These are phyloP conservation scores for Aureobasidium sp. DNA, from an alignment of 2,329 filamentous ascomycete genomes.

Conservation along the genomic window DNA sequence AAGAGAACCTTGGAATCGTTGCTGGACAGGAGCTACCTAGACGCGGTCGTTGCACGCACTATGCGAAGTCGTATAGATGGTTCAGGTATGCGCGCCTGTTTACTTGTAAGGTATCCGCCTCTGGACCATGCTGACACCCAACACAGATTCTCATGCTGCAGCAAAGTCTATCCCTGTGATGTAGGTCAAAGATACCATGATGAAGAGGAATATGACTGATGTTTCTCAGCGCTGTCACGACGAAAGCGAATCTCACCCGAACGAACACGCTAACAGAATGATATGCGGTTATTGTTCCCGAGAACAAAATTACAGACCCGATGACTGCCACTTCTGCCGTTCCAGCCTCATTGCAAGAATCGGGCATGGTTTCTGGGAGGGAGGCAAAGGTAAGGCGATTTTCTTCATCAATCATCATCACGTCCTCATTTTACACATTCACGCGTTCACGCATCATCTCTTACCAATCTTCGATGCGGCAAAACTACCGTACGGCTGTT, in stretches of 20 bases:
- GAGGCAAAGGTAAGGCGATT: constrained; percentile 49
- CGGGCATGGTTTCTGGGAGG: constrained; percentile 71
- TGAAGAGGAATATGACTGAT: neutral
- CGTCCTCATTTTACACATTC: neutral
- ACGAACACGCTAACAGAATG: constrained; percentile 79
- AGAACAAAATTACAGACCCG: constrained; percentile 70
- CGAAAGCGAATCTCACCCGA: constrained; percentile 57
- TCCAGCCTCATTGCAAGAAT: constrained; percentile 60
- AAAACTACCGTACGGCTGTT: neutral
- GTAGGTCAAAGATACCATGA: constrained; percentile 26
- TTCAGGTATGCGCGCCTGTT: constrained; percentile 30
- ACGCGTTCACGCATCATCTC: neutral
- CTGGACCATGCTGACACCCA: no score
- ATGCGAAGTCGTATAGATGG: constrained; percentile 48
- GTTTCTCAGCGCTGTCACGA: constrained; percentile 58
- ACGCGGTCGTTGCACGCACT: constrained; percentile 46
- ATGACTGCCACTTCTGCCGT: constrained; percentile 68
- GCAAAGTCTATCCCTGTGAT: constrained; percentile 50
- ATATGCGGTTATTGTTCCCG: constrained; percentile 49
- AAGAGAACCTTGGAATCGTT: constrained; percentile 46
- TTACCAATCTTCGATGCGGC: neutral
- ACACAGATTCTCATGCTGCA: constrained; percentile 43
- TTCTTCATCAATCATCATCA: neutral
- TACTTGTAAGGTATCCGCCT: no score
- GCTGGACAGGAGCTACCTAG: constrained; percentile 46